Evolutionary conservation across 208 protist species (phyloP), one percentile per base, ranked within the genome.

Genomic region (Wallacemonas sp.): DNA sequence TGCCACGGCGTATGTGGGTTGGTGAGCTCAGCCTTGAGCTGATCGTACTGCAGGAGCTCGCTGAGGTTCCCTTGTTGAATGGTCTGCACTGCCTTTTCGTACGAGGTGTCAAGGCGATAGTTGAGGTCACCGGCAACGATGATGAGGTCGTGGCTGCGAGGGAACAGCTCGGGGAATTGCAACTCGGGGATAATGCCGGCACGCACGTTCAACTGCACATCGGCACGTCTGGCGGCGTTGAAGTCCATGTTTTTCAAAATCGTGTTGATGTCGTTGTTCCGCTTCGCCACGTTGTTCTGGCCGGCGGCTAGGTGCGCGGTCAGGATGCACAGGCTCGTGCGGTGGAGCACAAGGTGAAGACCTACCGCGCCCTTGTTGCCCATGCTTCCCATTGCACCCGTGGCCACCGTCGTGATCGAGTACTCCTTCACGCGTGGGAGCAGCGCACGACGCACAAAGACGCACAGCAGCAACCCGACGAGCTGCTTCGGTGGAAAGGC

Each of bases 361-460:
- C 82, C 93, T 8, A 98, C 83, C 12, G 80, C 94, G 13, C 96
- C 96, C 57, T 98, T 98, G 72, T 98, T 98, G 13, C 87, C 92
- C 70, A 97, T 78, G 26, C 70, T 89, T 27, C 79, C 79, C 33
- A 97, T 57, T n/a, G 89, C 81, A 15, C 92, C 92, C n/a, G 87
- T 94, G 33, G 87, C 84, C 30, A 91, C 81, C 10, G 83, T 90
- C 26, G 70, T 70, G 29, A 92, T 72, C 33, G 52, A 62, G 65
- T 81, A 82, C 39, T 92, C 80, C 22, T 66, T 62, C 41, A 93
- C 71, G 41, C 70, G 55, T 24, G 73, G 58, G 45, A 91, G 66
- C 44, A 95, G 74, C 37, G 58, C 63, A 10, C 86, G 83, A 3
- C 88, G 85, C 3, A 97, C 45, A 45, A 79, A 95, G 9, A 94